Evolutionary conservation across 495 filamentous ascomycete species (phyloP), one percentile per base, ranked within the genome.

Genomic region (Monascus purpureus): DNA sequence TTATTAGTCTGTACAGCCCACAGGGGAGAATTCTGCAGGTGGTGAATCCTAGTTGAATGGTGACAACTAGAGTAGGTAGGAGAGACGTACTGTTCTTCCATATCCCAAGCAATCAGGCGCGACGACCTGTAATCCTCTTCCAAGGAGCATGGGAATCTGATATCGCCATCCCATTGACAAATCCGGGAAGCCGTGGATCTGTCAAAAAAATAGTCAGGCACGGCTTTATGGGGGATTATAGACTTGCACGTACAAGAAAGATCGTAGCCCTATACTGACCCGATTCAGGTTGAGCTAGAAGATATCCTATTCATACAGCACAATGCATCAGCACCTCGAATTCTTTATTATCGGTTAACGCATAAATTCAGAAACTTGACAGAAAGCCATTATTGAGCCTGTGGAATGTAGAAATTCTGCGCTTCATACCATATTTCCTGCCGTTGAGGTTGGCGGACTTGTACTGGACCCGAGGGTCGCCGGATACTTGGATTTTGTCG

Each of bases 41-140:
- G 18, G 5, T 32, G 17, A n/a, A 9, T 38, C 8, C 32, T 12
- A 15, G 3, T 20, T 36, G 17, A 16, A 8, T 12, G 9, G 9
- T 6, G 2, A 32, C 18, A 19, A 16, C 17, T 26, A 12, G 15
- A 30, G 19, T 24, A 29, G 15, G 6, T 2, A 22, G 31, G 25
- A 14, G 2, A 13, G 20, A 29, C 61, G 28, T 49, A 81, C 77
- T 12, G 80, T 86, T 33, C 67, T 59, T n/a, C 80, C 80, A 42
- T 80, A 93, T 35, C 85, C 84, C 28, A 92, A 70, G 56, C 82
- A 69, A 48, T 92, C 82, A 2, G 83, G 80, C 9, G 70, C 79
- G 25, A 92, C 68, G 23, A 90, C 77, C 24, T 75, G 66, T 28
- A 84, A 63, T 6, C 75, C 75, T 47, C 73, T 57, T 9, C 73